Conservation (phyloP, 2,329 filamentous ascomycete genomes). For the Lasiodiplodia theobromae region DNA sequence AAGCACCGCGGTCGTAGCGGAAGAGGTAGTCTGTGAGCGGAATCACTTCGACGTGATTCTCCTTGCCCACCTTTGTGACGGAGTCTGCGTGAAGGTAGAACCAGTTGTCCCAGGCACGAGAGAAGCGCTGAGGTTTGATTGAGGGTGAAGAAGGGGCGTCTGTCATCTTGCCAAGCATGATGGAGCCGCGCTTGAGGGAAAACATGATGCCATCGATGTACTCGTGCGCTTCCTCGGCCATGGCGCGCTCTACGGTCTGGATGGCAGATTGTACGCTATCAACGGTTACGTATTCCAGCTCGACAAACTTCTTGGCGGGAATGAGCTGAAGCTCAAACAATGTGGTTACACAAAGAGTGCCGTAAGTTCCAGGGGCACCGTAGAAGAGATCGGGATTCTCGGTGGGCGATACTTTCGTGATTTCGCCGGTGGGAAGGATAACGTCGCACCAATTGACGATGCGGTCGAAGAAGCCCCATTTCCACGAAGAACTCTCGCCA, state of each 20-base stretch:
- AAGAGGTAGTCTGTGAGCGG: conserved; percentile 64
- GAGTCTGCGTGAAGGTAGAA: conserved; percentile 70
- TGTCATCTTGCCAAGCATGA: conserved; percentile 67
- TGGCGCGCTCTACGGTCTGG: conserved; percentile 56
- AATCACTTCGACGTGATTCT: conserved; percentile 47
- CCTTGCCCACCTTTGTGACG: conserved; percentile 13
- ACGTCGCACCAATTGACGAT: conserved; percentile 70
- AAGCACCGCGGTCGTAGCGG: conserved; percentile 69
- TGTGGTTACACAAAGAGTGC: conserved; percentile 68
- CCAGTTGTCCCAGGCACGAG: conserved; percentile 70
- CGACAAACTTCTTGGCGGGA: conserved; percentile 63
- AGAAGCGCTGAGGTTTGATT: conserved; percentile 55
- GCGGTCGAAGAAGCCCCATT: conserved; percentile 70
- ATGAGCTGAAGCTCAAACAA: conserved; percentile 66
- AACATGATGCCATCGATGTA: conserved; percentile 76
- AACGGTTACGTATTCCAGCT: conserved; percentile 67
- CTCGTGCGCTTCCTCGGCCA: conserved; percentile 56
- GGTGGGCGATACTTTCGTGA: conserved; percentile 56
- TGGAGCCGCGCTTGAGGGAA: conserved; percentile 60
- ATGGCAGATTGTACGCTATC: conserved; percentile 59
- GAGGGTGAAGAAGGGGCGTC: conserved; percentile 51
- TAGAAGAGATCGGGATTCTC: conserved; percentile 64
- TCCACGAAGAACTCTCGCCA: conserved; percentile 72
- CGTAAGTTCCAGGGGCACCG: conserved; percentile 65
- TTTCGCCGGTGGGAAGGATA: conserved; percentile 64